These are phyloP conservation scores for Capsicum chinense DNA, from an alignment of 257 asterid species.

Conservation along the genomic window DNA sequence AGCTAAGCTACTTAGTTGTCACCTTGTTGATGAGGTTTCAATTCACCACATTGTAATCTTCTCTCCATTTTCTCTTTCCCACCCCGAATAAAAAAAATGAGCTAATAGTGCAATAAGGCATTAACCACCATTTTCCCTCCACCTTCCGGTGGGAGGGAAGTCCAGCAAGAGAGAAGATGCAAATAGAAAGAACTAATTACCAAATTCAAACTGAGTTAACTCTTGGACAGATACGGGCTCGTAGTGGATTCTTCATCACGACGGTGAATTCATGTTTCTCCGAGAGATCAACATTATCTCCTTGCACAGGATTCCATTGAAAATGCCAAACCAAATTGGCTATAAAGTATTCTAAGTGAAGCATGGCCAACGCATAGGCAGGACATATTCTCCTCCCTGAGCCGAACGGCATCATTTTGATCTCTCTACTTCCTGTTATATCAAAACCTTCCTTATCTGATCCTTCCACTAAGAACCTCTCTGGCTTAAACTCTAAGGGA, in stretches of 20 bases:
- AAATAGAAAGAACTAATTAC: neutral
- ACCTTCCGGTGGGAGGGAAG: neutral
- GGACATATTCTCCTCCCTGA: conserved; percentile 10
- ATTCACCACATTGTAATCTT: no score
- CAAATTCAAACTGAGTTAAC: neutral
- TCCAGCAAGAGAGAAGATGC: neutral
- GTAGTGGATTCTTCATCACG: neutral
- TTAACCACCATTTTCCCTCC: neutral
- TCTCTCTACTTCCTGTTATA: neutral
- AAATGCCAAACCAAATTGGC: conserved; percentile 10
- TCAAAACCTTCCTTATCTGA: neutral
- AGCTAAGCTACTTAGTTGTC: no score
- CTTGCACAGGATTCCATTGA: neutral
- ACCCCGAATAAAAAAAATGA: no score
- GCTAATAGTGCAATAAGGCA: neutral
- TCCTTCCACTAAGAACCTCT: neutral
- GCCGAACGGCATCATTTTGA: neutral
- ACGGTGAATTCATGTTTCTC: neutral
- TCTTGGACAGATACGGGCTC: neutral
- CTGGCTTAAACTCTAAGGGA: neutral
- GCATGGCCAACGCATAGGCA: neutral
- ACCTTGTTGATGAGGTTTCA: no score
- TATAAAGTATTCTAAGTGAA: neutral
- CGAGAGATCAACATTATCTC: neutral
- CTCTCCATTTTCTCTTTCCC: no score